A percentile compares a stretch with the other conserved stretches of the same genome.
These are phyloP conservation scores for Claviceps quebecensis DNA, from an alignment of 2,329 filamentous ascomycete species.

Conservation along the genomic window DNA sequence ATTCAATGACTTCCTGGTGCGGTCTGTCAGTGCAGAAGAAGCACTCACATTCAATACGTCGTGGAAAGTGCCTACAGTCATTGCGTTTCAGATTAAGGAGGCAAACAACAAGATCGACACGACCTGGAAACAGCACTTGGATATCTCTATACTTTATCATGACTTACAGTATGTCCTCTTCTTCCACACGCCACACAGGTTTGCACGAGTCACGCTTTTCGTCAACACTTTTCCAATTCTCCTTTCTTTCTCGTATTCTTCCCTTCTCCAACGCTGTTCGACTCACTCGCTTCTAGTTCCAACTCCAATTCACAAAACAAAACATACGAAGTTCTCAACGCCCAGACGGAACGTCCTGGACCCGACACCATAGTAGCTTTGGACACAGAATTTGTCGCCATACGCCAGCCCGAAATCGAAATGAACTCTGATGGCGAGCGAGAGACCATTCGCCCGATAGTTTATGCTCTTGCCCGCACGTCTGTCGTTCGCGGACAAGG, in stretches of 20 bases:
- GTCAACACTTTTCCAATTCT: not conserved
- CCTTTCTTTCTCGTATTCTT: not conserved
- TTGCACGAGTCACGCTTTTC: slow-evolving; percentile 1
- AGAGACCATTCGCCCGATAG: slow-evolving; percentile 81
- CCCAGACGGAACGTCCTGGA: slow-evolving; percentile 49
- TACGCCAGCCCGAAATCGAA: slow-evolving; percentile 87
- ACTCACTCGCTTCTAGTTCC: slow-evolving; percentile 19
- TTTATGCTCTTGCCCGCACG: slow-evolving; percentile 82
- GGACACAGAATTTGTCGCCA: slow-evolving; percentile 90
- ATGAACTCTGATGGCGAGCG: slow-evolving; percentile 89
- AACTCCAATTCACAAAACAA: slow-evolving; percentile 21
- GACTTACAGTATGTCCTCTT: slow-evolving; percentile 38
- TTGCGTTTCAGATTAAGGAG: slow-evolving; percentile 73
- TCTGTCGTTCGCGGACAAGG: slow-evolving; percentile 77
- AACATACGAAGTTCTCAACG: slow-evolving; percentile 46
- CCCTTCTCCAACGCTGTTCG: not conserved
- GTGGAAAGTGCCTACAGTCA: slow-evolving; percentile 85
- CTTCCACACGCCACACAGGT: not conserved
- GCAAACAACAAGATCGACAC: slow-evolving; percentile 73
- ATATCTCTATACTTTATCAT: slow-evolving; percentile 71
- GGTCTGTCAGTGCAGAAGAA: slow-evolving; percentile 64
- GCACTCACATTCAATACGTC: slow-evolving; percentile 77
- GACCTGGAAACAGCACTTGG: slow-evolving; percentile 71
- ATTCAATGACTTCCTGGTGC: slow-evolving; percentile 93
- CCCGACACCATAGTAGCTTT: slow-evolving; percentile 70